Percentiles rank a stretch among this genome's conserved stretches.
phyloP scores from a whole-genome alignment of 495 filamentous ascomycete species.

The Talaromyces thailandensis region DNA sequence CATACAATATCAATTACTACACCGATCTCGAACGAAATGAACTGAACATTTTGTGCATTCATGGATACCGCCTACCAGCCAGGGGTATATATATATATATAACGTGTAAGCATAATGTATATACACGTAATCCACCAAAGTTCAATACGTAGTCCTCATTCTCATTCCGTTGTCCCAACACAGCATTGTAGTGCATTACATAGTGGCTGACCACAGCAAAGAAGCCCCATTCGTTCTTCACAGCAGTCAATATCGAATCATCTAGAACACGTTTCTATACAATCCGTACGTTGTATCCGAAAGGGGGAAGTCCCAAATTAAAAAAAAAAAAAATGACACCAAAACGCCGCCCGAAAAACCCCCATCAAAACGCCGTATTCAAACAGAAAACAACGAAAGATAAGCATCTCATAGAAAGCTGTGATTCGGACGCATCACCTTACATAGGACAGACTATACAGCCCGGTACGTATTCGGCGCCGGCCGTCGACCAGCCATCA shows the following conservation, averaged over 20 bases:
- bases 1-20: too few relatives aligned
- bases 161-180: neutral
- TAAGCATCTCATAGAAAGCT: too few relatives aligned
- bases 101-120: neutral
- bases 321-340: neutral
- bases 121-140: neutral
- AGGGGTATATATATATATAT: neutral
- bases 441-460: constrained; percentile 9
- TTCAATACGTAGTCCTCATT: neutral
- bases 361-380: too few relatives aligned
- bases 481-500: constrained; percentile 34
- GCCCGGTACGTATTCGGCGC: constrained; percentile 22
- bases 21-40: too few relatives aligned
- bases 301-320: neutral
- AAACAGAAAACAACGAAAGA: too few relatives aligned
- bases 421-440: too few relatives aligned
- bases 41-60: neutral
- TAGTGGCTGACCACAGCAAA: too few relatives aligned
- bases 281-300: neutral
- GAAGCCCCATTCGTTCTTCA: neutral
- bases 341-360: too few relatives aligned
- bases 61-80: neutral
- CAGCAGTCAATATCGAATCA: neutral
- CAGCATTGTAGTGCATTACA: too few relatives aligned
- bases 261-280: neutral